Evolutionary conservation across 208 protist genomes (phyloP), one percentile per base, ranked within the genome.

Genomic region (Trypanosoma rangeli): DNA sequence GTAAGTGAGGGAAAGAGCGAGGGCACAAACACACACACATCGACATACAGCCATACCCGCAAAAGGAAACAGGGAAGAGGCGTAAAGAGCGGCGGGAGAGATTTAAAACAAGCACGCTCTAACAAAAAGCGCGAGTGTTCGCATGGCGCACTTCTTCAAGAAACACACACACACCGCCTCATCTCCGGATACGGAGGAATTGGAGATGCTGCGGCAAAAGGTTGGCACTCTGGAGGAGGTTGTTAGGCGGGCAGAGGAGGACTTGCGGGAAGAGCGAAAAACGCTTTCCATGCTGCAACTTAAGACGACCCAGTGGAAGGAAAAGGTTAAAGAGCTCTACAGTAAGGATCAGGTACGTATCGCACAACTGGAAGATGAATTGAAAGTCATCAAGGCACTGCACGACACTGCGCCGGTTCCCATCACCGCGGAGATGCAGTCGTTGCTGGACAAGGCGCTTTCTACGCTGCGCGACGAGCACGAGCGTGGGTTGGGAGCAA

Each of bases 91-190:
- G 10, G 37, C 7, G 10, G 37, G 37, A 10, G 37, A 42, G 10
- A 10, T 10, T 42, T 4, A 42, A 42, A 42, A 42, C 37, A 10
- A 42, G 37, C 37, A 42, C 4, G 10, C 37, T 42, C 37, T 10
- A 13, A 42, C 37, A 10, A 42, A 42, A 42, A 10, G 10, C 37
- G 37, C 37, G 37, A 10, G 35, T 3, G 24, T 56, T 0, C 13
- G 46, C 50, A 87, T 92, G 84, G 78, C 87, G n/a, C 67, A 73
- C 42, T 80, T 87, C 58, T 89, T 92, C 31, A 70, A 70, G 26
- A 69, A 29, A 35, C 71, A 56, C 20, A 15, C 24, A 18, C 64
- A 72, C 2, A 61, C 58, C 18, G 75, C 77, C 44, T 58, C 68
- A 3, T 28, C 62, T 29, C 59, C 73, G 1, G 79, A 74, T 1